Evolutionary conservation across 495 filamentous ascomycete species (phyloP), one percentile per base, ranked within the genome.

Genomic region (Podospora appendiculata): DNA sequence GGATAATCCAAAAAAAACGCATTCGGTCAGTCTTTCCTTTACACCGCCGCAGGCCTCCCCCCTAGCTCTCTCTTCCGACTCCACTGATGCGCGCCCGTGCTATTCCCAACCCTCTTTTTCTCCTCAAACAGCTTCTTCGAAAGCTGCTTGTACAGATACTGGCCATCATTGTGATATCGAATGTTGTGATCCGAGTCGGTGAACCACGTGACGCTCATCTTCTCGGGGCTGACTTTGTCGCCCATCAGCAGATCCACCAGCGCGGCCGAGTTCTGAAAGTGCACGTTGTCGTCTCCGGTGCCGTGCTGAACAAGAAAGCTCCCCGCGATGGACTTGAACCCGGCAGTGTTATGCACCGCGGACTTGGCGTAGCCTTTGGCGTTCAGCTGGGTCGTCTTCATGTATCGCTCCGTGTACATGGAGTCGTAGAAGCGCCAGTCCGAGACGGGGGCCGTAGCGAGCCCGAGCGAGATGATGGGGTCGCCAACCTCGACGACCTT

Each of bases 371-470:
- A 82, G 14, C 77, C 79, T 0, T 45, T 70, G 0, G 53, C 51
- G 58, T 85, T 84, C 33, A 60, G 49, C 39, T 60, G 55, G 1
- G 72, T 67, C 16, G 70, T 76, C 55, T 83, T 81, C 80, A 84
- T 84, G 60, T 81, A 84, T 32, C 81, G 70, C 65, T 85, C 80
- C 9, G 81, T 82, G 66, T 84, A 85, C 64, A 84, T 76, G 51
- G 60, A 73, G 55, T 85, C 80, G 65, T 84, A 84, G 63, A 82
- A 79, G 3, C 78, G 68, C 81, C 80, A 83, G 59, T 82, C 79
- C 12, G 65, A 69, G 4, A 80, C 77, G 0, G 79, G 79, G 0
- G 79, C 79, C 0, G 77, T 76, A 45, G 78, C 73, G 5, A 82
- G 36, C 1, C 71, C 80, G 14, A 79, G 61, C 0, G 76, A 69